Percentiles rank a stretch among this genome's conserved stretches.
Conservation (phyloP, 768 basidiomycete genomes). For the Trametes elegans region DNA sequence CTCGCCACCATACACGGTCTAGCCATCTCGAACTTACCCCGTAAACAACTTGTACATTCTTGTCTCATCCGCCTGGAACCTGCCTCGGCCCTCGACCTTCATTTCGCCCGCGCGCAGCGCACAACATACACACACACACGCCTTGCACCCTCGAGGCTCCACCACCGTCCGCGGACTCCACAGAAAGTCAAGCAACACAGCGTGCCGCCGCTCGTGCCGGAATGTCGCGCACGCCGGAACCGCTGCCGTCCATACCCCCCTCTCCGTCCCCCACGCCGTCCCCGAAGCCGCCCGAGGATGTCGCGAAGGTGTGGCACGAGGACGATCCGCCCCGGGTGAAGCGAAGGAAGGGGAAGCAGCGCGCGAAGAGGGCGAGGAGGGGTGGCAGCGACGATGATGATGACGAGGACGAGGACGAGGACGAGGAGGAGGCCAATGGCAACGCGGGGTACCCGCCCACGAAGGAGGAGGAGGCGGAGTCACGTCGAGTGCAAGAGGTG, state of each 20-base stretch:
- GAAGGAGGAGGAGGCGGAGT: conserved; percentile 64
- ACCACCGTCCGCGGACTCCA: not conserved
- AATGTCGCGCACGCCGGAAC: conserved; percentile 19
- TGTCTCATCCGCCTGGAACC: not conserved
- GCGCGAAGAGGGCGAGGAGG: conserved; percentile 28
- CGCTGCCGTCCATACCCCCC: conserved; percentile 35
- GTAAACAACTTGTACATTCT: too few species aligned
- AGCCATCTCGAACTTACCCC: too few species aligned
- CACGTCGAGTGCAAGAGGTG: conserved; percentile 72
- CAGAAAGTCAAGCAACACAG: not conserved
- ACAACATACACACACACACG: not conserved
- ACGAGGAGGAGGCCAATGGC: conserved; percentile 29
- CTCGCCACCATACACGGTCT: too few species aligned
- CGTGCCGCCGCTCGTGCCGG: not conserved
- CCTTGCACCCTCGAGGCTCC: not conserved
- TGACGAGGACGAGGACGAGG: conserved; percentile 19
- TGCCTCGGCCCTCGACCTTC: not conserved
- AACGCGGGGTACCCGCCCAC: conserved; percentile 60
- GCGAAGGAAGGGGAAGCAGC: not conserved
- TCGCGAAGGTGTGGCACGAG: conserved; percentile 37
- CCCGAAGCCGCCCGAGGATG: conserved; percentile 29
- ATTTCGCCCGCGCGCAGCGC: not conserved
- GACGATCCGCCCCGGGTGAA: not conserved
- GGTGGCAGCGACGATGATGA: conserved; percentile 18
- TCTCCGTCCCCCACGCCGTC: conserved; percentile 23